Base-by-base conservation (phyloP, 228 moss, liverwort and hornwort species). In the Sphagnum magellanicum region DNA sequence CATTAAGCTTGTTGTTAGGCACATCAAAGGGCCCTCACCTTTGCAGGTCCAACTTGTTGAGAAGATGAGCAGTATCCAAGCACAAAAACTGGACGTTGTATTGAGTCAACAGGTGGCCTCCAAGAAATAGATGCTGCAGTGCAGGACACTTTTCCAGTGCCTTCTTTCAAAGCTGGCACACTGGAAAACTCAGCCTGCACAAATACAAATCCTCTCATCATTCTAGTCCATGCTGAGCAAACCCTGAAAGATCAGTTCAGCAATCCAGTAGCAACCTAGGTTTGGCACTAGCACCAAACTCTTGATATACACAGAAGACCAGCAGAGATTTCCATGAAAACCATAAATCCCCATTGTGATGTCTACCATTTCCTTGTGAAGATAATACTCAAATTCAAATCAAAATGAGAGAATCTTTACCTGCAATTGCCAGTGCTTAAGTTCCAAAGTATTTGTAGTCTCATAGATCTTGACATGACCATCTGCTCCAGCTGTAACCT, bases 21-120 rank as follows among this genome's bases (percentile, higher is more conserved):
- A 4, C 10, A 10, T 16, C 63, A 63, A 53, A 50, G 51, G 50
- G 51, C 70, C 16, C 74, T 76, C 68, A 98, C 98, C 92, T 98
- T 98, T 12, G 89, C 81, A 71, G 87, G 77, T 78, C 90, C 75
- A 49, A 89, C 83, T 59, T 83, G 89, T 62, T 75, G 81, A 73
- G 84, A 87, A 73, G 84, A 67, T 49, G 90, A 90, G 64, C 76
- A 77, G 70, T 87, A 92, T 15, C 91, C 98, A 66, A 87, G 70
- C n/a, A 90, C 91, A 73, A 98, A 98, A 48, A 94, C 90, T n/a
- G 89, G 94, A 32, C 93, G 89, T 78, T 92, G 98, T 14, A 79
- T 74, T 7, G 86, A 83, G 78, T 90, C 87, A 53, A 87, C 79
- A 60, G 81, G 82, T 61, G 98, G 94, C 72, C 91, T 92, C 94